These are phyloP conservation scores for Colletotrichum nymphaeae DNA, from an alignment of 2,329 filamentous ascomycete species.

Conservation along the genomic window DNA sequence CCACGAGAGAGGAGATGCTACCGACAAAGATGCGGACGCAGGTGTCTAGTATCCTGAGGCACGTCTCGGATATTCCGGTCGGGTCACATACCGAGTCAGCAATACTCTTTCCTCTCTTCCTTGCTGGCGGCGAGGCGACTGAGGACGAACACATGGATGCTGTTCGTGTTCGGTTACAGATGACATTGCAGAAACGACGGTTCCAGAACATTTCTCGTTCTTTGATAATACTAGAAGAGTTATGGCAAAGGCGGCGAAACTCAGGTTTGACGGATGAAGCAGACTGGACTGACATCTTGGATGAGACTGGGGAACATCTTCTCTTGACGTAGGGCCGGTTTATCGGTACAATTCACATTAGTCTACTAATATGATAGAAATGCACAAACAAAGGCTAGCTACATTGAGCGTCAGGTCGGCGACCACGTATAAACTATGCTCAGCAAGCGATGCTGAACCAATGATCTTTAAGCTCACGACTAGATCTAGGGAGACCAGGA, in stretches of 20 bases:
- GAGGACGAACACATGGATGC: conserved; percentile 21
- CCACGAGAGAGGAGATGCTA: conserved; percentile 5
- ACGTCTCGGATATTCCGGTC: conserved; percentile 17
- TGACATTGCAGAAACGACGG: conserved; percentile 25
- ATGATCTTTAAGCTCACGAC: not conserved
- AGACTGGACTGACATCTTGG: conserved; percentile 28
- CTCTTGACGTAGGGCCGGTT: conserved; percentile 11
- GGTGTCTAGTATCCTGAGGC: conserved; percentile 14
- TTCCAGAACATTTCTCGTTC: conserved; percentile 22
- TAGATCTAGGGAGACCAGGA: not conserved
- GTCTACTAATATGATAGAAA: not conserved
- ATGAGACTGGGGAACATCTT: conserved; percentile 16
- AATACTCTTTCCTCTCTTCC: conserved; percentile 32
- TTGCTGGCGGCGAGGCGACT: conserved; percentile 31
- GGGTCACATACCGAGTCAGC: conserved; percentile 31
- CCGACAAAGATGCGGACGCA: conserved; percentile 29
- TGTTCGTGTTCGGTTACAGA: conserved; percentile 15
- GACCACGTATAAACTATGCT: not conserved
- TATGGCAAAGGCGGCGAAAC: conserved; percentile 17
- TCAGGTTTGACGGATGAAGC: not conserved
- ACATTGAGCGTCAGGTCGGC: not conserved
- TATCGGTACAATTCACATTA: not conserved
- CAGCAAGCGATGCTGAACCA: not conserved
- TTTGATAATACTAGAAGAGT: conserved; percentile 11
- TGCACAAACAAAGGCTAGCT: not conserved